Evolutionary conservation across 495 filamentous ascomycete genomes (phyloP).

Genomic region (Daldinia grandis): DNA sequence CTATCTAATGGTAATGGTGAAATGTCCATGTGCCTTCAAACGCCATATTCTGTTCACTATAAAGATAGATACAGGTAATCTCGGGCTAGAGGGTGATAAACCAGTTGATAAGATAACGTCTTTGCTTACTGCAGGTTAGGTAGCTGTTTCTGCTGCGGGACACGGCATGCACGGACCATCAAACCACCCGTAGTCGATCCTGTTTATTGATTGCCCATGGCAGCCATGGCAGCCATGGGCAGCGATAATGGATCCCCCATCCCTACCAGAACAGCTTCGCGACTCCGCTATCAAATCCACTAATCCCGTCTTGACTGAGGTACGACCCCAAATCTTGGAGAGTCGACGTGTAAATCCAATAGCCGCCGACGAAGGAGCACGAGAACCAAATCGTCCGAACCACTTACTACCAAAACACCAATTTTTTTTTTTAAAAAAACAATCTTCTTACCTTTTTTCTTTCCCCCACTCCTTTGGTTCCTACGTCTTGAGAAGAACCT

Average conservation of each 20-base stretch:
- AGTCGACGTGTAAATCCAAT: conserved; percentile 44
- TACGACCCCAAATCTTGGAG: conserved; percentile 36
- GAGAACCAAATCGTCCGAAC: conserved; percentile 28
- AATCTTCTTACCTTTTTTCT: conserved; percentile 4
- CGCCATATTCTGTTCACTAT: background rate
- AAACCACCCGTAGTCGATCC: conserved; percentile 8
- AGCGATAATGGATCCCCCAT: conserved; percentile 8
- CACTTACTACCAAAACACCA: conserved; percentile 11
- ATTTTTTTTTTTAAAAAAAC: background rate
- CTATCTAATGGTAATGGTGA: no score
- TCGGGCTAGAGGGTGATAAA: background rate
- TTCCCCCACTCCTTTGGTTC: background rate
- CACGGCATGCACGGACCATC: conserved; percentile 16
- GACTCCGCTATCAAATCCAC: conserved; percentile 35
- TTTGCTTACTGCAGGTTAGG: background rate
- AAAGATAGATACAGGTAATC: background rate
- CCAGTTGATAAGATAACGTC: conserved; percentile 25
- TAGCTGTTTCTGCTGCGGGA: conserved; percentile 23
- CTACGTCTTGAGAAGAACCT: background rate
- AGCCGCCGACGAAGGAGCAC: conserved; percentile 35
- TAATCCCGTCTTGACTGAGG: conserved; percentile 31
- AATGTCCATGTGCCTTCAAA: background rate
- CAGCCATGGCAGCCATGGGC: background rate
- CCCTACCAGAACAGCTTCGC: conserved; percentile 6
- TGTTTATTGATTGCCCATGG: conserved; percentile 28